Percentiles rank a stretch among this genome's conserved stretches.
Conservation (phyloP, 2,329 filamentous ascomycete species). For the Zymoseptoria tritici region DNA sequence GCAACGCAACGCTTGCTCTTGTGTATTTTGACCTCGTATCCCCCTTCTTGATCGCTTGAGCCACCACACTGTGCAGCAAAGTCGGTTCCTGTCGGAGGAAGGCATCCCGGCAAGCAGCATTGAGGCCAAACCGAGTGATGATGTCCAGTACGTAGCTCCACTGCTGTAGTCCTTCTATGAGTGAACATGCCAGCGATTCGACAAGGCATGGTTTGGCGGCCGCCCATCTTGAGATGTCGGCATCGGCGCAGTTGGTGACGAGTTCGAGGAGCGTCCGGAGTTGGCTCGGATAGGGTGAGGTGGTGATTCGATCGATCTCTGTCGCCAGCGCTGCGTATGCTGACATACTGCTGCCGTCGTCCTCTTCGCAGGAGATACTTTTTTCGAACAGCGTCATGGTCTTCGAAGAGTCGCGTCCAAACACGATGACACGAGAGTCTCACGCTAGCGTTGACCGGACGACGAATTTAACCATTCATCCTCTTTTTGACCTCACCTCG, state of each 20-base stretch:
- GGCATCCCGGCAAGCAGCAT: constrained; percentile 23
- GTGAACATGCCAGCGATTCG: constrained; percentile 35
- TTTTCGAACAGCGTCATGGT: neutral
- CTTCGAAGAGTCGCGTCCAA: neutral
- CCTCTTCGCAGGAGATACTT: neutral
- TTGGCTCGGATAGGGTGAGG: constrained; percentile 27
- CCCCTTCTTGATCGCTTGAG: constrained; percentile 20
- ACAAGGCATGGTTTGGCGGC: constrained; percentile 44
- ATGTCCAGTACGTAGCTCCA: constrained; percentile 46
- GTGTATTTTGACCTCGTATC: constrained; percentile 16
- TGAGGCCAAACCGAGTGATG: constrained; percentile 36
- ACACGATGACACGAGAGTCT: neutral
- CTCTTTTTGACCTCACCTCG: neutral
- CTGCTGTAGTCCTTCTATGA: constrained; percentile 45
- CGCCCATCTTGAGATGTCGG: constrained; percentile 40
- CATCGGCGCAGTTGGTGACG: constrained; percentile 20
- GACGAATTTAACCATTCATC: neutral
- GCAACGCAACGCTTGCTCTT: constrained; percentile 21
- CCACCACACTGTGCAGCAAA: constrained; percentile 23
- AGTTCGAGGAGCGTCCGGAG: constrained; percentile 11
- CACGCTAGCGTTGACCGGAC: constrained; percentile 2
- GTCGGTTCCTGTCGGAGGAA: constrained; percentile 26
- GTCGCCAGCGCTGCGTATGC: constrained; percentile 12
- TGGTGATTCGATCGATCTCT: constrained; percentile 25
- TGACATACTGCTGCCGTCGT: constrained; percentile 5